phyloP scores from a whole-genome alignment of 164 flowering plant genomes.

The Nymphaea thermarum region DNA sequence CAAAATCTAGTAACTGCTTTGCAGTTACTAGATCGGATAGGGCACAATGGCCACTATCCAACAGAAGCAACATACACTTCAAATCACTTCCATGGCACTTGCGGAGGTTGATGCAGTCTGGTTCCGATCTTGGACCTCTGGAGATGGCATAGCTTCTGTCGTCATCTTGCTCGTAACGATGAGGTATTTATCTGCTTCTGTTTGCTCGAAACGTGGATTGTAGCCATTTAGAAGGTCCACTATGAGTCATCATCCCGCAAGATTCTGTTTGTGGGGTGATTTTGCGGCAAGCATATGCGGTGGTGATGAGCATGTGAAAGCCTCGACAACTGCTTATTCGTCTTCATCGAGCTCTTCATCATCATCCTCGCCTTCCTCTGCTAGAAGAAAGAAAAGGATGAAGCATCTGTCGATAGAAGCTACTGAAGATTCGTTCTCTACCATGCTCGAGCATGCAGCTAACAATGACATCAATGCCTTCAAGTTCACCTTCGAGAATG shows the following conservation, averaged over 20 bases:
- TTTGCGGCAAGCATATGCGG: constrained; percentile 30
- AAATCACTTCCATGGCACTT: background rate
- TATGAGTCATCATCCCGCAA: background rate
- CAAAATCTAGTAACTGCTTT: no score
- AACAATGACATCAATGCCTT: constrained; percentile 69
- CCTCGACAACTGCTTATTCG: background rate
- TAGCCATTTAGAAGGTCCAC: background rate
- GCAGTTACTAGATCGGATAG: no score
- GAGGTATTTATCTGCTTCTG: background rate
- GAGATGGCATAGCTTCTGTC: background rate
- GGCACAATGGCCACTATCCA: no score
- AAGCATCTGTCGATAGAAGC: constrained; percentile 45
- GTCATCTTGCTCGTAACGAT: background rate
- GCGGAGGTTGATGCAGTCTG: background rate
- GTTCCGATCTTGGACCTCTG: background rate
- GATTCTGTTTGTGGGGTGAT: background rate
- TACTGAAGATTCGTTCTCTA: constrained; percentile 45
- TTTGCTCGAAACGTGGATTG: background rate
- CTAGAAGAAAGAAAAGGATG: constrained; percentile 9
- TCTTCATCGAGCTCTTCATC: constrained; percentile 1
- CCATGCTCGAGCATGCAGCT: constrained; percentile 79
- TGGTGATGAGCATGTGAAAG: constrained; percentile 22
- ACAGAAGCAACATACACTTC: background rate
- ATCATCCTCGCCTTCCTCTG: constrained; percentile 8
- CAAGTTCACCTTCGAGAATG: constrained; percentile 33